Percentiles rank a stretch among this genome's conserved stretches.
Evolutionary conservation across 2,329 filamentous ascomycete genomes (phyloP).

Genomic region (Teratosphaeria epicoccoides): DNA sequence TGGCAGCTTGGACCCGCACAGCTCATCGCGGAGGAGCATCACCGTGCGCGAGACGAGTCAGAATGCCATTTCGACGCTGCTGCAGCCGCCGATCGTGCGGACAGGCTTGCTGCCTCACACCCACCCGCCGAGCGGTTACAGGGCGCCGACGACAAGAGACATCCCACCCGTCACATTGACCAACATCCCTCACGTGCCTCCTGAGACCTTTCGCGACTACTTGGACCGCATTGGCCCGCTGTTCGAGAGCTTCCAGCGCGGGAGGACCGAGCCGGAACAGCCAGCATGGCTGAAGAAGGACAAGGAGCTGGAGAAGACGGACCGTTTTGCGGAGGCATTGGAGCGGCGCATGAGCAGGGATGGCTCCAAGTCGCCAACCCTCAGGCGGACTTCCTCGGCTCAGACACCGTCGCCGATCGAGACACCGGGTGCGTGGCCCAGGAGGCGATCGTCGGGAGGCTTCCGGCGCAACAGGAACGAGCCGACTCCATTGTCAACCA

Average conservation of each 20-base stretch:
- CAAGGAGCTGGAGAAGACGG: conserved; percentile 33
- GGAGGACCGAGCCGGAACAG: conserved; percentile 63
- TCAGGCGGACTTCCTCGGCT: conserved; percentile 32
- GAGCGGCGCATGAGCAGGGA: conserved; percentile 31
- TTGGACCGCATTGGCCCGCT: conserved; percentile 73
- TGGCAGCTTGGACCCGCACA: conserved; percentile 65
- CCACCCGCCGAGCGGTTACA: conserved; percentile 48
- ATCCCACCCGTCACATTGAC: conserved; percentile 89
- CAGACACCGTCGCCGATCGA: conserved; percentile 34
- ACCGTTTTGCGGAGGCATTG: conserved; percentile 40
- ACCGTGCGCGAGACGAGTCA: conserved; percentile 64
- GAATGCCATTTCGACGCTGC: conserved; percentile 91
- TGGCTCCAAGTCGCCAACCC: conserved; percentile 23
- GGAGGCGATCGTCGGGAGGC: conserved; percentile 40
- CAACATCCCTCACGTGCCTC: conserved; percentile 73
- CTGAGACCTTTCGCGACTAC: conserved; percentile 72
- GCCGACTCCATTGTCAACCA: conserved; percentile 78
- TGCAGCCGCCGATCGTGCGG: conserved; percentile 80
- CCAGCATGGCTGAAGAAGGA: conserved; percentile 38
- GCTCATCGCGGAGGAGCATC: conserved; percentile 39
- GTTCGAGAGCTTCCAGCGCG: conserved; percentile 78
- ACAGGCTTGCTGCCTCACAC: conserved; percentile 77
- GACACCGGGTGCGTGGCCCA: conserved; percentile 23
- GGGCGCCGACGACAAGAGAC: conserved; percentile 72
- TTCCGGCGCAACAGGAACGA: conserved; percentile 55